These are phyloP conservation scores for Wickerhamomyces xylosicus DNA, from an alignment of 805 yeast genomes.

Conservation along the genomic window DNA sequence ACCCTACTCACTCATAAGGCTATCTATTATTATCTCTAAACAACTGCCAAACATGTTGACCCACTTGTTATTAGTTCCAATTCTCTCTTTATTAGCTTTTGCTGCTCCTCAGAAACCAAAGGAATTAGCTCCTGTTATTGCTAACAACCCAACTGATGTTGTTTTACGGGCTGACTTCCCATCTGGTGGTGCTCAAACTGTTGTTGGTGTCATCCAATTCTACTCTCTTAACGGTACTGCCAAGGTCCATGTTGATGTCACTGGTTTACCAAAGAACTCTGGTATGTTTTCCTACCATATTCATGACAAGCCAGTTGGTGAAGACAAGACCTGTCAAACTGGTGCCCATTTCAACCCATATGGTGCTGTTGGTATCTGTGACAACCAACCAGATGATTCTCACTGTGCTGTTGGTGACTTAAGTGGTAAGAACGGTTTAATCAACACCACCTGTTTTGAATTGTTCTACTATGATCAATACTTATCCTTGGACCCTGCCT, in stretches of 20 bases:
- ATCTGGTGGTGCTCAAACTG: conserved; percentile 20
- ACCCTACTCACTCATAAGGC: not conserved
- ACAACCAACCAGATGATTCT: conserved; percentile 37
- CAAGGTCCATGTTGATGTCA: conserved; percentile 58
- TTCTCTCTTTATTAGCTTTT: conserved; percentile 5
- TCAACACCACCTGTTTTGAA: conserved; percentile 61
- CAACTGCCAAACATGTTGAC: conserved; percentile 6
- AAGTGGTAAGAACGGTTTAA: conserved; percentile 69
- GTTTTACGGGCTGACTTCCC: conserved; percentile 22
- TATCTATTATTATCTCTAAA: not conserved
- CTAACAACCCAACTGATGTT: conserved; percentile 17
- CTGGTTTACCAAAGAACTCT: conserved; percentile 55
- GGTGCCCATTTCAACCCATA: conserved; percentile 60
- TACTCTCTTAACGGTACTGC: conserved; percentile 49
- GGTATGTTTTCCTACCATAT: conserved; percentile 68
- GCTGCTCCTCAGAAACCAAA: conserved; percentile 1
- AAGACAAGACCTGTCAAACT: conserved; percentile 41
- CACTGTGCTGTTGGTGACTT: conserved; percentile 66
- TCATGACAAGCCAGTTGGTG: conserved; percentile 47
- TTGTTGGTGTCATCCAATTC: conserved; percentile 48
- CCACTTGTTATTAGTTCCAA: conserved; percentile 4
- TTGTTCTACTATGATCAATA: conserved; percentile 54
- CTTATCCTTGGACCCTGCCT: conserved; percentile 46
- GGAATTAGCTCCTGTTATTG: conserved; percentile 8
- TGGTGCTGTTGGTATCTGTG: conserved; percentile 40